Conservation (phyloP, 805 yeast genomes). For the Saccharomyces eubayanus region DNA sequence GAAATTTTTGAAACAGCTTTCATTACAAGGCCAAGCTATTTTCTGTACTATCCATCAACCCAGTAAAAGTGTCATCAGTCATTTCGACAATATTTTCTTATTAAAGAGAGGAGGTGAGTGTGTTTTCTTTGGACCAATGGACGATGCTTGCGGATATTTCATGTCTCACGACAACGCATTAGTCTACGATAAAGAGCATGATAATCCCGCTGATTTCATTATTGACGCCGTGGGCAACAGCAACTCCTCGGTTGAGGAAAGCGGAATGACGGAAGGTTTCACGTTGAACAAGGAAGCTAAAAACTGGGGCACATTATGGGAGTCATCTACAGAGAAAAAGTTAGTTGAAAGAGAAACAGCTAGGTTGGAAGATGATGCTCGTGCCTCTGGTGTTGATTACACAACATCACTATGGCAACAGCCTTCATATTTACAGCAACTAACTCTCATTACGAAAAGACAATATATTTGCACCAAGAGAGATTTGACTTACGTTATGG, state of each 20-base stretch:
- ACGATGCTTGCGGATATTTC: conserved; percentile 43
- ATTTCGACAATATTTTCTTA: conserved; percentile 52
- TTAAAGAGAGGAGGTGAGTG: conserved; percentile 66
- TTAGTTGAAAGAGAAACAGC: conserved; percentile 3
- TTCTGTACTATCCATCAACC: conserved; percentile 63
- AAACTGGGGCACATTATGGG: conserved; percentile 22
- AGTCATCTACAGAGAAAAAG: conserved; percentile 9
- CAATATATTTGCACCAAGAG: conserved; percentile 45
- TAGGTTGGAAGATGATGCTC: conserved; percentile 14
- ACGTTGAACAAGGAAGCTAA: conserved; percentile 2
- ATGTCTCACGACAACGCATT: conserved; percentile 53
- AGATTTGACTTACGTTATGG: conserved; percentile 50
- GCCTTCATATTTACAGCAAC: conserved; percentile 41
- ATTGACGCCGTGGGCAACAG: conserved; percentile 62
- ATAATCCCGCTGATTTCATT: conserved; percentile 72
- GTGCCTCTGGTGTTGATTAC: conserved; percentile 13
- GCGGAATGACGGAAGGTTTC: not conserved
- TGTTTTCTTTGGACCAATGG: conserved; percentile 65
- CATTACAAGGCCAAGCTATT: conserved; percentile 48
- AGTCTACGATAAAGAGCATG: conserved; percentile 39
- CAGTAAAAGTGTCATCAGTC: conserved; percentile 49
- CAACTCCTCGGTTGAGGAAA: conserved; percentile 41
- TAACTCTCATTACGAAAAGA: conserved; percentile 35
- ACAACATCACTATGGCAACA: conserved; percentile 13
- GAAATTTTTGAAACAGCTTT: conserved; percentile 42